Percentiles rank a stretch among this genome's conserved stretches.
phyloP scores from a whole-genome alignment of 805 yeast species.

The Candida pini region DNA sequence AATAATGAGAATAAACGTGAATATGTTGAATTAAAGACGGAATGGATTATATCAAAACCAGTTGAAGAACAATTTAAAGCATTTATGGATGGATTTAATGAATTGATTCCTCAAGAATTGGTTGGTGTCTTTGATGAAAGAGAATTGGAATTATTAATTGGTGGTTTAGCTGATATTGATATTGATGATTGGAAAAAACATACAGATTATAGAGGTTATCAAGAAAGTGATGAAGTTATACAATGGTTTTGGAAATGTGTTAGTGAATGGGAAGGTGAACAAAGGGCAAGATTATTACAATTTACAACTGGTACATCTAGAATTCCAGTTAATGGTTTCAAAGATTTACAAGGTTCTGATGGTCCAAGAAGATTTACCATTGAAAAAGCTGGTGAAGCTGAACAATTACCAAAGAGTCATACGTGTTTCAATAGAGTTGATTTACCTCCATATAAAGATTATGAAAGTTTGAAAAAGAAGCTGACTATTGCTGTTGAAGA shows the following conservation, averaged over 20 bases:
- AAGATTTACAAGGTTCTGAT: conserved; percentile 97
- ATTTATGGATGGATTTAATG: conserved; percentile 95
- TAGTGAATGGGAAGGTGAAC: conserved; percentile 92
- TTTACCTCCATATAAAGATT: conserved; percentile 87
- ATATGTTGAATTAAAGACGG: conserved; percentile 89
- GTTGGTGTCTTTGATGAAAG: conserved; percentile 97
- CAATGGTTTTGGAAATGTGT: conserved; percentile 99
- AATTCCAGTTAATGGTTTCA: conserved; percentile 98
- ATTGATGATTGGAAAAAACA: conserved; percentile 99
- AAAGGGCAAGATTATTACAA: conserved; percentile 89
- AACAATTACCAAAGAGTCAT: conserved; percentile 93
- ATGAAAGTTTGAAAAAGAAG: conserved; percentile 80
- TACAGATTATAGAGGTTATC: conserved; percentile 97
- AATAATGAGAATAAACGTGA: conserved; percentile 93
- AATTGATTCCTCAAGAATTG: conserved; percentile 92
- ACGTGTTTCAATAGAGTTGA: conserved; percentile 99
- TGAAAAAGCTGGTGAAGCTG: conserved; percentile 94
- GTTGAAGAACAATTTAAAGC: conserved; percentile 96
- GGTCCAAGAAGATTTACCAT: conserved; percentile 99
- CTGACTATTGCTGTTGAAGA: conserved; percentile 96
- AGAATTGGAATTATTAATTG: conserved; percentile 92
- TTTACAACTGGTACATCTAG: conserved; percentile 99
- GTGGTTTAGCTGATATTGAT: conserved; percentile 97
- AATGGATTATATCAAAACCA: conserved; percentile 91
- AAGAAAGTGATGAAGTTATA: conserved; percentile 91